Percentiles rank a stretch among this genome's conserved stretches.
phyloP scores from a whole-genome alignment of 306 rosid genomes.

The Fragaria vesca region DNA sequence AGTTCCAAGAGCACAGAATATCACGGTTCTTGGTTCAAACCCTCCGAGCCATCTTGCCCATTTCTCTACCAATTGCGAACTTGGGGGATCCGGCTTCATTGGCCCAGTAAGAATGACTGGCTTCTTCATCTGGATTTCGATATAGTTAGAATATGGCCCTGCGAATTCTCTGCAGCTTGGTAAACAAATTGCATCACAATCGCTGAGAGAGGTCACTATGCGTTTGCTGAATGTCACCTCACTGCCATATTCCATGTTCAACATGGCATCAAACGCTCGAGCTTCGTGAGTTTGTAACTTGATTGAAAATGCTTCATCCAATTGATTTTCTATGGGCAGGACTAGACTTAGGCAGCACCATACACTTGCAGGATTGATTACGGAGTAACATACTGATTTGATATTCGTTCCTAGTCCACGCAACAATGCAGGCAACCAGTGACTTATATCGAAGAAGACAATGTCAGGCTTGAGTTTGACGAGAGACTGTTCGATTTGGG shows the following conservation, averaged over 20 bases:
- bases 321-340: too few relatives aligned
- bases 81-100: slow-evolving; percentile 35
- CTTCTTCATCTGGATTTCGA: slow-evolving; percentile 40
- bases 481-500: not conserved
- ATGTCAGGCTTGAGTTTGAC: not conserved
- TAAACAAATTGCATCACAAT: slow-evolving; percentile 51
- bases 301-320: not conserved
- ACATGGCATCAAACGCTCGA: not conserved
- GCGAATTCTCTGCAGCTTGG: slow-evolving; percentile 58
- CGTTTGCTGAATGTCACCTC: not conserved
- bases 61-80: slow-evolving; percentile 34
- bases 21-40: too few relatives aligned
- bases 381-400: not conserved
- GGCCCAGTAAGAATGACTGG: slow-evolving; percentile 57
- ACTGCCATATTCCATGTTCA: not conserved
- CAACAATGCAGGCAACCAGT: not conserved
- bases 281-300: not conserved
- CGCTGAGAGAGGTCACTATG: slow-evolving; percentile 2
- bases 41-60: slow-evolving; percentile 51
- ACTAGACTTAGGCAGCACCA: not conserved
- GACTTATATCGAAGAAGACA: not conserved
- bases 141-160: slow-evolving; percentile 50
- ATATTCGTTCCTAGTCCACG: not conserved
- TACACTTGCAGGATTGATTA: not conserved
- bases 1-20: too few relatives aligned